phyloP scores from a whole-genome alignment of 139 green algal genomes.

The Bryopsis sp. region DNA sequence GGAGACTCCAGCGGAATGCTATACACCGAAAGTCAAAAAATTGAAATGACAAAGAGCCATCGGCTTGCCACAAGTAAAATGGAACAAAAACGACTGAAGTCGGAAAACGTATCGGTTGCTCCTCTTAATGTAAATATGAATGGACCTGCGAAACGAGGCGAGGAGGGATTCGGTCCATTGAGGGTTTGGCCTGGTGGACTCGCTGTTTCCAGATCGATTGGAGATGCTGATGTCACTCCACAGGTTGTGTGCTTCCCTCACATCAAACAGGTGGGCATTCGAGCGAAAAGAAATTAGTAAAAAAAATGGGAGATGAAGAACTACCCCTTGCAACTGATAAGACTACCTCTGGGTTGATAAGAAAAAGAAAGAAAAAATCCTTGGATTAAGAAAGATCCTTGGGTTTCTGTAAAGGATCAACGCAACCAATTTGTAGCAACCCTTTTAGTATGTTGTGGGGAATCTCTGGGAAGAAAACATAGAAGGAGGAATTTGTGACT shows the following conservation, averaged over 20 bases:
- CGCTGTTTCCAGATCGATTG: slow-evolving; percentile 74
- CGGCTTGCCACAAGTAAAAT: background rate
- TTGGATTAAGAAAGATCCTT: too few species aligned
- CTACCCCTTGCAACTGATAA: too few species aligned
- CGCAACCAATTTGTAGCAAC: too few species aligned
- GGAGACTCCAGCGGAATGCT: background rate
- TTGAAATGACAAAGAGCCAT: slow-evolving; percentile 12
- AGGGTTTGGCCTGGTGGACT: slow-evolving; percentile 86
- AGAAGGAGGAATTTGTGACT: too few species aligned
- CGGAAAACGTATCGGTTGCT: background rate
- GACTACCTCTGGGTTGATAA: too few species aligned
- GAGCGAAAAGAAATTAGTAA: too few species aligned
- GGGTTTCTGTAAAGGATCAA: too few species aligned
- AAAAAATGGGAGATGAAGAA: too few species aligned
- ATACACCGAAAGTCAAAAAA: background rate
- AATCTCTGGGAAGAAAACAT: too few species aligned
- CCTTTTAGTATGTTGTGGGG: too few species aligned
- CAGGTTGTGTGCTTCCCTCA: slow-evolving; percentile 71
- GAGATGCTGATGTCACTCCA: slow-evolving; percentile 59
- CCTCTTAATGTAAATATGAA: background rate
- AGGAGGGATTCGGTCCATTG: slow-evolving; percentile 68
- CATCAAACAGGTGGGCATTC: slow-evolving; percentile 60
- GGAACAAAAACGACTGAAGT: slow-evolving; percentile 1
- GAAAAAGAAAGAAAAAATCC: too few species aligned
- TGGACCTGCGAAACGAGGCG: slow-evolving; percentile 2